Conservation (phyloP, 371 early-diverging fungal species). For the Mucor circinelloides region DNA sequence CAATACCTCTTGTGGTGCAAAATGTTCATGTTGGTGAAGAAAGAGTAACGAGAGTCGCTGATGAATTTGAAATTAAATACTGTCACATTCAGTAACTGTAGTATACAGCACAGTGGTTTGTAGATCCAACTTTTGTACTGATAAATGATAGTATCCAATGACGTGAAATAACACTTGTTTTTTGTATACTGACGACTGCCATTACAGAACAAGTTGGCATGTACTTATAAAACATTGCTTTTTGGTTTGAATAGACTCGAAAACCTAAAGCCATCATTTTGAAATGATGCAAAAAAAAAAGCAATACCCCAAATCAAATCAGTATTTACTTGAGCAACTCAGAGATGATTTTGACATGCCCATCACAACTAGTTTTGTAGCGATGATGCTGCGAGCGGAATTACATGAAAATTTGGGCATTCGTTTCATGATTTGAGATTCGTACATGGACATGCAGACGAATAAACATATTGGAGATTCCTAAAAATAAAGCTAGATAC, state of each 20-base stretch:
- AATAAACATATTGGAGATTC: neutral
- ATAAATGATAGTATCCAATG: too few species aligned
- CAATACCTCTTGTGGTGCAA: constrained; percentile 71
- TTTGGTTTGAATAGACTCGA: too few species aligned
- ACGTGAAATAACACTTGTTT: too few species aligned
- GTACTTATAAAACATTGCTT: too few species aligned
- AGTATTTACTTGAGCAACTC: neutral
- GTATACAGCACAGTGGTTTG: too few species aligned
- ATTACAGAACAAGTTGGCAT: too few species aligned
- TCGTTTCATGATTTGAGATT: neutral
- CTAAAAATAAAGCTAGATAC: neutral
- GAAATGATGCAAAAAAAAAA: too few species aligned
- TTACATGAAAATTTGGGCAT: neutral
- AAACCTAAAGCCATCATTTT: too few species aligned
- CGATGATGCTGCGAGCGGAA: neutral
- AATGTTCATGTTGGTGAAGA: constrained; percentile 57
- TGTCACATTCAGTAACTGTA: neutral
- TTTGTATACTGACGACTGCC: too few species aligned
- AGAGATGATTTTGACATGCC: neutral
- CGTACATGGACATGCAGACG: neutral
- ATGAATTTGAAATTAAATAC: neutral
- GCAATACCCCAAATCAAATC: neutral
- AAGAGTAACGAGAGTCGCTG: neutral
- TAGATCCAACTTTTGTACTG: too few species aligned
- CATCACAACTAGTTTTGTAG: neutral